Conservation (phyloP, 495 filamentous ascomycete genomes). For the Melanomma pulvis-pyrius region DNA sequence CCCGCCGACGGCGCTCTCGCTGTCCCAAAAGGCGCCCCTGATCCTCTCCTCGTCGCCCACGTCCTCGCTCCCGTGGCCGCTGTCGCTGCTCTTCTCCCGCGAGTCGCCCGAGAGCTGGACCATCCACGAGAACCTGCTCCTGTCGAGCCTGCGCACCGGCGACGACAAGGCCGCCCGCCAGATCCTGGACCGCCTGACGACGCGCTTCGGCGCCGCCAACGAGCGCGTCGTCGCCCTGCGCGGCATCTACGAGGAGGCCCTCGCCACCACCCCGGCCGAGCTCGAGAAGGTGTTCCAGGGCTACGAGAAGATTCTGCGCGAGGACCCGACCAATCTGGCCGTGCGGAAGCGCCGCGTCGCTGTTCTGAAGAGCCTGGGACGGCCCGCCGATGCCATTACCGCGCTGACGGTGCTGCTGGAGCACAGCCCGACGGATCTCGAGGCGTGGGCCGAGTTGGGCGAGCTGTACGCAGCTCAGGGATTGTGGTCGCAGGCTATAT, state of each 20-base stretch:
- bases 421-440: conserved; percentile 84
- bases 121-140: conserved; percentile 79
- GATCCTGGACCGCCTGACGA: conserved; percentile 72
- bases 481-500: conserved; percentile 78
- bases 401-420: conserved; percentile 75
- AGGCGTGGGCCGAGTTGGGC: conserved; percentile 90
- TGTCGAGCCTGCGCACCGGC: conserved; percentile 81
- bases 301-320: conserved; percentile 74
- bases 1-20: conserved; percentile 59
- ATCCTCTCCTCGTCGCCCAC: conserved; percentile 60
- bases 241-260: conserved; percentile 85
- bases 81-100: conserved; percentile 56
- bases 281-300: conserved; percentile 69
- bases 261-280: conserved; percentile 62
- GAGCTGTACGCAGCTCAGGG: conserved; percentile 81
- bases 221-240: conserved; percentile 79
- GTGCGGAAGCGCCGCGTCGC: conserved; percentile 82
- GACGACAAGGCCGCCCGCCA: conserved; percentile 75
- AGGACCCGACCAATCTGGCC: conserved; percentile 81
- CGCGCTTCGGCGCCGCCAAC: conserved; percentile 79
- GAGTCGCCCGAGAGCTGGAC: conserved; percentile 80
- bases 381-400: conserved; percentile 70
- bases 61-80: conserved; percentile 52
- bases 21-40: conserved; percentile 76
- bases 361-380: conserved; percentile 71